Evolutionary conservation across 495 filamentous ascomycete species (phyloP), one percentile per base, ranked within the genome.

Genomic region (Podospora conica): DNA sequence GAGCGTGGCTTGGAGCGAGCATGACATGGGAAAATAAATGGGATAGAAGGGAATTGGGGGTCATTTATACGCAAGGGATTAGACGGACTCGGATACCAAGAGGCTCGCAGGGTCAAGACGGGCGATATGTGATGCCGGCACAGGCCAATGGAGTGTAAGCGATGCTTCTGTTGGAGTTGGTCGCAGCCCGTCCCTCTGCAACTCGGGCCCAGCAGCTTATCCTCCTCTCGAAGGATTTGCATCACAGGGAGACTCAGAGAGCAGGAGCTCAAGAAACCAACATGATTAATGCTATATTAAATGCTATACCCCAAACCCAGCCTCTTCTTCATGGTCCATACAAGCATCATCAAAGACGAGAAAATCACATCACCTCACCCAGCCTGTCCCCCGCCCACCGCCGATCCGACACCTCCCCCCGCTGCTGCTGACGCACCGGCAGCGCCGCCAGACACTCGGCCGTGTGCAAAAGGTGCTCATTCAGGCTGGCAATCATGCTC

Each of bases 391-490:
- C 40, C 40, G 40, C 40, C 40, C 40, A 48, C 18, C 40, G 40
- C 5, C 40, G 40, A 9, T 48, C 40, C 18, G 40, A n/a, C 40
- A 48, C 40, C 6, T 48, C 40, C 6, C 40, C 40, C 40, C 40
- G 40, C 15, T 48, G 40, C 18, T 48, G 40, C 40, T 48, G 53
- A 28, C 62, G 24, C n/a, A 63, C 61, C 9, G 61, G 61, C 54
- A 64, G 22, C 62, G 54, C 62, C 15, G 28, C 10, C 27, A 64
- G 33, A 40, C 54, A 64, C 54, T 64, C 62, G 9, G 62, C 62
- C 27, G 62, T 58, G 31, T 64, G 62, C 62, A 57, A 54, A 54
- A 64, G 18, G 33, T 64, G 62, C 54, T 64, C 62, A 12, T 64
- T 64, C 62, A 64, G 12, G 23, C 62, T 64, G 0, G 28, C 62